Evolutionary conservation across 2,329 filamentous ascomycete genomes (phyloP).

Genomic region (Hymenoscyphus scutula): DNA sequence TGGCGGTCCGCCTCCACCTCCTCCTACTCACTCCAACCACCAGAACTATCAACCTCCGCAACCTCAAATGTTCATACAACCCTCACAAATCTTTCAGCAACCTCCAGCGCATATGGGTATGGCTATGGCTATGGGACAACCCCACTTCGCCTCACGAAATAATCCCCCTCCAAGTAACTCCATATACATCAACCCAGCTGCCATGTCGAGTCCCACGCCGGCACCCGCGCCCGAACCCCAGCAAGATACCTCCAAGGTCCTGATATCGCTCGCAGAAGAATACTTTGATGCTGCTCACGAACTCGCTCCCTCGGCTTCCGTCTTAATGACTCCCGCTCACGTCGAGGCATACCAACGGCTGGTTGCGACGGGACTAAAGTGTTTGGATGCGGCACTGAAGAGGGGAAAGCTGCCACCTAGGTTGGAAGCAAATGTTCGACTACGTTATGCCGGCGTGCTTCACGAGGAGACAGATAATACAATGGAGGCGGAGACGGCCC

Average conservation of each 20-base stretch:
- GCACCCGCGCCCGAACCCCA: constrained; percentile 11
- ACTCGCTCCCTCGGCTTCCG: constrained; percentile 49
- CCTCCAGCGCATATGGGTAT: constrained; percentile 20
- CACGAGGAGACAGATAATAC: constrained; percentile 73
- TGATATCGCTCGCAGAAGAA: constrained; percentile 73
- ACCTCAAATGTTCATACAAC: constrained; percentile 27
- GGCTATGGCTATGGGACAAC: no score
- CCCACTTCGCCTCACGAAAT: constrained; percentile 8
- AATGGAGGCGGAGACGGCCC: constrained; percentile 67
- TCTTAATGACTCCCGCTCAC: constrained; percentile 47
- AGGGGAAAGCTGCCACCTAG: constrained; percentile 60
- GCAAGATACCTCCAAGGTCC: constrained; percentile 40
- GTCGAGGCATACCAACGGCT: constrained; percentile 69
- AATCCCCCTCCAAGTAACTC: neutral
- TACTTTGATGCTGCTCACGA: constrained; percentile 66
- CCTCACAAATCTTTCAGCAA: constrained; percentile 36
- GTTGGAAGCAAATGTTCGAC: constrained; percentile 64
- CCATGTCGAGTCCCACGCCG: neutral
- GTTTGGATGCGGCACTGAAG: constrained; percentile 67
- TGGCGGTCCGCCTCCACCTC: constrained; percentile 11
- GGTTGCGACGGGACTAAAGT: constrained; percentile 69
- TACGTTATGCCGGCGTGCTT: constrained; percentile 70
- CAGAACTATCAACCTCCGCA: constrained; percentile 25
- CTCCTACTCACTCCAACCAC: constrained; percentile 9
- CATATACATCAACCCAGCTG: neutral